A percentile compares a stretch with the other conserved stretches of the same genome.
These are phyloP conservation scores for Blastocystis sp. DNA, from an alignment of 352 stramenopile genomes.

Conservation along the genomic window DNA sequence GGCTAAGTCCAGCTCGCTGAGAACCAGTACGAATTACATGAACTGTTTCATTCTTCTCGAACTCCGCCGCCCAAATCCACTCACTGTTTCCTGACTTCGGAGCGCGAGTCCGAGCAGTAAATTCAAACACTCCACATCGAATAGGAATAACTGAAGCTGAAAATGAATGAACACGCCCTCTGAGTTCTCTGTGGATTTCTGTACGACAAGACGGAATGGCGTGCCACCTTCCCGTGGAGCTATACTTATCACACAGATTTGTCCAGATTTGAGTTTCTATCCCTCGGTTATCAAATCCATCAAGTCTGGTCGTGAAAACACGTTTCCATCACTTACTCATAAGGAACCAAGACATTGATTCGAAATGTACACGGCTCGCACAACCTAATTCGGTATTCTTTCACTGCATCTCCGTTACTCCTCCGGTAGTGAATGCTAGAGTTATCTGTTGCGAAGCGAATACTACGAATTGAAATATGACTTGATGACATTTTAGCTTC, in stretches of 20 bases:
- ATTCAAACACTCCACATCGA: conserved; percentile 56
- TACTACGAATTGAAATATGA: conserved; percentile 31
- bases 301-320: background rate
- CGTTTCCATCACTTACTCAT: background rate
- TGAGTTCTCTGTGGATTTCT: conserved; percentile 9
- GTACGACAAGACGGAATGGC: conserved; percentile 25
- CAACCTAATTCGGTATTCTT: conserved; percentile 10
- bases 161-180: conserved; percentile 40
- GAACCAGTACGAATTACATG: conserved; percentile 10
- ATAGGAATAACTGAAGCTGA: conserved; percentile 44
- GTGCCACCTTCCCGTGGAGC: conserved; percentile 52
- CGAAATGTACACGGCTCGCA: conserved; percentile 54
- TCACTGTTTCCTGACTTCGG: conserved; percentile 60
- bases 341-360: conserved; percentile 58
- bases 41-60: conserved; percentile 50
- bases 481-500: background rate
- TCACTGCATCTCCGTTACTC: background rate
- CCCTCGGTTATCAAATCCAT: conserved; percentile 40
- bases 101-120: conserved; percentile 33
- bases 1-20: background rate
- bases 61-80: conserved; percentile 30
- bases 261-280: conserved; percentile 60
- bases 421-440: background rate
- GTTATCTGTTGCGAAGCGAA: background rate
- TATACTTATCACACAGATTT: conserved; percentile 57